Evolutionary conservation across 2,329 filamentous ascomycete species (phyloP).

Genomic region (Trichocomaceae sp.): DNA sequence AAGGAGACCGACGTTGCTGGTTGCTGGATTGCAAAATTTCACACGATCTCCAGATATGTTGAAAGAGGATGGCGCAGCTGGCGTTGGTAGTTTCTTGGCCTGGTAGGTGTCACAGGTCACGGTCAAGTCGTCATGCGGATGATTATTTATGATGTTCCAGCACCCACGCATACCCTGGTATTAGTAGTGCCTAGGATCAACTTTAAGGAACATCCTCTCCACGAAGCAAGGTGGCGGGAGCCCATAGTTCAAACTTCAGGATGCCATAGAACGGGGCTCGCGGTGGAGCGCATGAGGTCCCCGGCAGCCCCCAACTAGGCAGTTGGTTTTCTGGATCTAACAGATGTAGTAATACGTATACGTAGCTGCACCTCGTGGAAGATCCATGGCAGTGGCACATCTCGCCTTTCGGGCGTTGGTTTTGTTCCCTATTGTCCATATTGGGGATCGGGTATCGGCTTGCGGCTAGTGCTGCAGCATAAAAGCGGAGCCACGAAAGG

Average conservation of each 20-base stretch:
- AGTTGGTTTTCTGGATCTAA: background rate
- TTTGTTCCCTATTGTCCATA: too few species aligned
- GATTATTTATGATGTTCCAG: background rate
- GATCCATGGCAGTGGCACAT: background rate
- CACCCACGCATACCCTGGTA: background rate
- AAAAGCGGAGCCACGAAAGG: background rate
- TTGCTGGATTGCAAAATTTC: background rate
- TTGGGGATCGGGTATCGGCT: background rate
- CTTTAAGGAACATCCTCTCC: background rate
- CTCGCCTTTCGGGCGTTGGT: background rate
- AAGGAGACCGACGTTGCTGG: background rate
- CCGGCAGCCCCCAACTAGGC: background rate
- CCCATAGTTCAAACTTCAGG: background rate
- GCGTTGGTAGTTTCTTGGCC: too few species aligned
- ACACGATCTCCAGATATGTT: background rate
- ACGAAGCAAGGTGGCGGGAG: background rate
- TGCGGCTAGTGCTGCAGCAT: conserved; percentile 1
- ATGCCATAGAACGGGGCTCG: background rate
- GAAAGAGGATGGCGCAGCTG: too few species aligned
- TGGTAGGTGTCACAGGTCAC: background rate
- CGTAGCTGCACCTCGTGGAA: background rate
- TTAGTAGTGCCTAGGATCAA: background rate
- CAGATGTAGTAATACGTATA: too few species aligned
- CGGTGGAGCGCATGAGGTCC: background rate
- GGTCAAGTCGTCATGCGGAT: background rate